Percentiles rank a stretch among this genome's conserved stretches.
phyloP scores from a whole-genome alignment of 805 yeast genomes.

The Metschnikowia henanensis region DNA sequence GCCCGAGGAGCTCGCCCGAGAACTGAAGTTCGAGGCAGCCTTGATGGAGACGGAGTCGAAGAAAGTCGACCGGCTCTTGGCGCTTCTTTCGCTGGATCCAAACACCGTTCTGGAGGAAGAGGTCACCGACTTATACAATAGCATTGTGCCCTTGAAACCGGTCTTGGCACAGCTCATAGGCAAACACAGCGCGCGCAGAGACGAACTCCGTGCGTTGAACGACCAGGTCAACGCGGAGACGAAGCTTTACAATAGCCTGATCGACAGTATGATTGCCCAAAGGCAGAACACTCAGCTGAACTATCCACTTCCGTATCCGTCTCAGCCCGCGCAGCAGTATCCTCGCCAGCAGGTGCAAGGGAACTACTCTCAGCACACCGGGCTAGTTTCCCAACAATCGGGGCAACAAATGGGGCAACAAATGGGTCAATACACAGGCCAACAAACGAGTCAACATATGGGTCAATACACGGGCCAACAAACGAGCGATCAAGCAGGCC shows the following conservation, averaged over 20 bases:
- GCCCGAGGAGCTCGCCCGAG: slow-evolving; percentile 54
- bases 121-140: slow-evolving; percentile 70
- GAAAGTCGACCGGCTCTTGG: slow-evolving; percentile 70
- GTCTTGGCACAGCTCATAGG: slow-evolving; percentile 74
- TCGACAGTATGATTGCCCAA: slow-evolving; percentile 41
- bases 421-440: no score
- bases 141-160: slow-evolving; percentile 70
- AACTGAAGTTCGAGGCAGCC: slow-evolving; percentile 49
- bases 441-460: not conserved
- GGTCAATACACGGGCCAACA: no score
- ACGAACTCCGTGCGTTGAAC: slow-evolving; percentile 73
- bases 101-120: slow-evolving; percentile 53
- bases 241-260: slow-evolving; percentile 63
- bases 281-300: slow-evolving; percentile 5
- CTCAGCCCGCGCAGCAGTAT: not conserved
- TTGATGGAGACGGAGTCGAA: slow-evolving; percentile 50
- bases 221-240: slow-evolving; percentile 70
- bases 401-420: no score
- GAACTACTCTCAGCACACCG: not conserved
- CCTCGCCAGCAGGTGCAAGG: not conserved
- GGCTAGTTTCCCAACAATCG: not conserved
- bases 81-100: slow-evolving; percentile 46
- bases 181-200: slow-evolving; percentile 71
- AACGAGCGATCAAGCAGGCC: no score
- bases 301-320: slow-evolving; percentile 8